A percentile compares a stretch with the other conserved stretches of the same genome.
These are phyloP conservation scores for Potentilla sterilis DNA, from an alignment of 306 rosid genomes.

Conservation along the genomic window DNA sequence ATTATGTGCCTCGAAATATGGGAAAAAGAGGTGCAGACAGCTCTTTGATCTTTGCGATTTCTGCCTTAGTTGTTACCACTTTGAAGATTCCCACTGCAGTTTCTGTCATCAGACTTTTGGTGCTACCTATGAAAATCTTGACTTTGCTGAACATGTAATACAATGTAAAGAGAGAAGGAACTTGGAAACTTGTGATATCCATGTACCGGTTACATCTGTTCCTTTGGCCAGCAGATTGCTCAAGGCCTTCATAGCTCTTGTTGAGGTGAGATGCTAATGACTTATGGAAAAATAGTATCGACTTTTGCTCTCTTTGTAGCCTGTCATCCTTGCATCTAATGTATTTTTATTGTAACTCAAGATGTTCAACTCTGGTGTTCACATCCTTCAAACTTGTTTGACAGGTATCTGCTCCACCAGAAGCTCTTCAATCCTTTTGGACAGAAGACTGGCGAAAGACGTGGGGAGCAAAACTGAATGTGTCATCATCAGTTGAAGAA, in stretches of 20 bases:
- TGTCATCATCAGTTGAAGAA: conserved; percentile 65
- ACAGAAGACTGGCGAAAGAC: conserved; percentile 54
- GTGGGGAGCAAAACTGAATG: conserved; percentile 74
- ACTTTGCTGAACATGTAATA: conserved; percentile 55
- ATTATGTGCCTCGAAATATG: conserved; percentile 65
- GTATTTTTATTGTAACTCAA: neutral
- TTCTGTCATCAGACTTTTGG: conserved; percentile 70
- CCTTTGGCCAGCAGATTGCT: conserved; percentile 76
- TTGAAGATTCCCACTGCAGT: conserved; percentile 73
- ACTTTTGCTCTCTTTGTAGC: conserved; percentile 3
- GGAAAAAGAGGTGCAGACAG: conserved; percentile 65
- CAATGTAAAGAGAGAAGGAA: conserved; percentile 58
- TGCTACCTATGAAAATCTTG: conserved; percentile 39
- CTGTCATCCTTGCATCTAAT: conserved; percentile 16
- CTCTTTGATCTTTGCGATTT: conserved; percentile 64
- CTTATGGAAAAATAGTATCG: conserved; percentile 20
- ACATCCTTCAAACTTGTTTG: conserved; percentile 23
- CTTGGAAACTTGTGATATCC: conserved; percentile 37
- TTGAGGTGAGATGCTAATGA: conserved; percentile 64
- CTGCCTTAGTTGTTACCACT: conserved; percentile 60
- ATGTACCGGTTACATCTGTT: conserved; percentile 53
- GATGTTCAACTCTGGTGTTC: neutral
- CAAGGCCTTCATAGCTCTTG: conserved; percentile 58
- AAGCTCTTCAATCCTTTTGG: conserved; percentile 80
- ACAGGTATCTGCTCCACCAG: conserved; percentile 75